Percentiles rank a stretch among this genome's conserved stretches.
phyloP scores from a whole-genome alignment of 305 asterid species.

The Fraxinus ornus region DNA sequence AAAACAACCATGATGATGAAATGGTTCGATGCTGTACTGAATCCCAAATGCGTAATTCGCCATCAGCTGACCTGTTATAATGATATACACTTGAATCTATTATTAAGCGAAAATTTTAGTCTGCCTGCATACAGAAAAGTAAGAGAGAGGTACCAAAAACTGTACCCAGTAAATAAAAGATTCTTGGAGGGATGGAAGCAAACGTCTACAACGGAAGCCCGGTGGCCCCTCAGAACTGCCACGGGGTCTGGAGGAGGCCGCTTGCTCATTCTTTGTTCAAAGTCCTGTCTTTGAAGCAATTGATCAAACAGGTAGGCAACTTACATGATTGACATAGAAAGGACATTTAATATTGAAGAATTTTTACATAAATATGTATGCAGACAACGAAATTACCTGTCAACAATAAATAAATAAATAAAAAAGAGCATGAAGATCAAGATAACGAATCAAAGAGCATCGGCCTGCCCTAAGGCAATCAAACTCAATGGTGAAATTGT shows the following conservation, averaged over 20 bases:
- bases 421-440: background rate
- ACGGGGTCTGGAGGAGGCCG: constrained; percentile 41
- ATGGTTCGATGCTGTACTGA: constrained; percentile 38
- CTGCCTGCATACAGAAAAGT: background rate
- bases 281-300: background rate
- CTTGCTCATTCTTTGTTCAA: constrained; percentile 23
- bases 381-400: background rate
- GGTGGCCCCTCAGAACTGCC: constrained; percentile 51
- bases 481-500: background rate
- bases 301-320: constrained; percentile 14
- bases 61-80: constrained; percentile 36
- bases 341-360: background rate
- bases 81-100: constrained; percentile 4
- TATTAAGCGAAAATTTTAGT: background rate
- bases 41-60: constrained; percentile 49
- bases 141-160: background rate
- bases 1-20: constrained; percentile 36
- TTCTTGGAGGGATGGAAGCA: constrained; percentile 72
- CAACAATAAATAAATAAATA: background rate
- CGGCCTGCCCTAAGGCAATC: background rate
- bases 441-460: background rate
- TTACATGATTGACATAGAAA: background rate
- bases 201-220: constrained; percentile 75
- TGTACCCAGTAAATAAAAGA: constrained; percentile 64
- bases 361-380: background rate